Conservation (phyloP, 192 early-diverging fungal genomes). For the Nowakowskiella sp. region DNA sequence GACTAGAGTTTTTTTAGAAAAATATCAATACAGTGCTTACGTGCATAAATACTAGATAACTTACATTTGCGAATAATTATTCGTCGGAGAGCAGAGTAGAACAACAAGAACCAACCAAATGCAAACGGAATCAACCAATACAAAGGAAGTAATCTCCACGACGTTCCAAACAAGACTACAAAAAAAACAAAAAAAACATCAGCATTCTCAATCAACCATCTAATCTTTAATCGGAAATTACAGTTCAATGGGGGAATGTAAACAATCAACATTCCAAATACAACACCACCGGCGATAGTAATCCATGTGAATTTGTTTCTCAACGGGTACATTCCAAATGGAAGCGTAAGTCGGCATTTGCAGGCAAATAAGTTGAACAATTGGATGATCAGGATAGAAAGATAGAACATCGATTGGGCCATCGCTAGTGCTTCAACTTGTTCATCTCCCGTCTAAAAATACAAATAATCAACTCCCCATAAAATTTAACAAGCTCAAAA, state of each 20-base stretch:
- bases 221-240: neutral
- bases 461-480: slow-evolving; percentile 21
- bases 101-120: slow-evolving; percentile 68
- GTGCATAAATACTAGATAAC: slow-evolving; percentile 15
- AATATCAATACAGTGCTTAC: neutral
- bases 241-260: slow-evolving; percentile 73
- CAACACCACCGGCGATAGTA: slow-evolving; percentile 59
- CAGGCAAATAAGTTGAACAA: slow-evolving; percentile 92
- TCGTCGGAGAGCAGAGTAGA: slow-evolving; percentile 63
- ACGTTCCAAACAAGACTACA: slow-evolving; percentile 59
- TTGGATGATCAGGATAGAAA: slow-evolving; percentile 74
- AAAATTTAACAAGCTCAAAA: too few species aligned
- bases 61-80: slow-evolving; percentile 50
- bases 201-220: slow-evolving; percentile 25
- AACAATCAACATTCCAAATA: slow-evolving; percentile 65
- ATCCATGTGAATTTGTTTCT: slow-evolving; percentile 64
- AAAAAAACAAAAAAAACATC: slow-evolving; percentile 5
- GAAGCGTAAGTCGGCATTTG: slow-evolving; percentile 67
- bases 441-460: slow-evolving; percentile 14
- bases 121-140: slow-evolving; percentile 83
- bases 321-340: slow-evolving; percentile 59
- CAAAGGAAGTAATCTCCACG: slow-evolving; percentile 55
- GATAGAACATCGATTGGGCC: slow-evolving; percentile 68
- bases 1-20: slow-evolving; percentile 13
- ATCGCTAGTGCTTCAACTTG: slow-evolving; percentile 59